These are phyloP conservation scores for Ogataea zsoltii DNA, from an alignment of 805 yeast species.

Conservation along the genomic window DNA sequence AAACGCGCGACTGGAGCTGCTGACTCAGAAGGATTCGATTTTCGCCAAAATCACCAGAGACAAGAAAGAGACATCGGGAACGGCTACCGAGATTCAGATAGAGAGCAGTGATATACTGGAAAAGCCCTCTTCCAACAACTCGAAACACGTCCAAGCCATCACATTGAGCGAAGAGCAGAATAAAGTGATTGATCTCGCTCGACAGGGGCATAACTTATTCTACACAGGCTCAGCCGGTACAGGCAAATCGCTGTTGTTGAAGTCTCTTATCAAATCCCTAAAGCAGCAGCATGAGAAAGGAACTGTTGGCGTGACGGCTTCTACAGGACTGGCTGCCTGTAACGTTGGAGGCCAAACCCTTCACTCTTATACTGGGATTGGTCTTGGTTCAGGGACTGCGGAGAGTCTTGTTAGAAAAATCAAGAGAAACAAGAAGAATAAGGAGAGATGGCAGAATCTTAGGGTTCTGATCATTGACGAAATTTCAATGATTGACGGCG, in stretches of 20 bases:
- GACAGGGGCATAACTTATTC: constrained; percentile 68
- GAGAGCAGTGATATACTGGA: constrained; percentile 4
- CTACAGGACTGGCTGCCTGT: constrained; percentile 83
- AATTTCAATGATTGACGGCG: constrained; percentile 77
- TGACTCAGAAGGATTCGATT: constrained; percentile 23
- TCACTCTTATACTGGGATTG: constrained; percentile 78
- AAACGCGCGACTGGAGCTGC: constrained; percentile 19
- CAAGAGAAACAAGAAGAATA: constrained; percentile 49
- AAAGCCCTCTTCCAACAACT: not conserved
- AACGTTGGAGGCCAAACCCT: constrained; percentile 78
- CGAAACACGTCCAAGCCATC: constrained; percentile 27
- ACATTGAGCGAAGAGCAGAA: constrained; percentile 62
- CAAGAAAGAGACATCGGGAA: not conserved
- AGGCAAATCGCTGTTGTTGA: constrained; percentile 88
- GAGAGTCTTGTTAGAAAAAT: constrained; percentile 51
- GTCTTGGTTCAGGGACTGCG: constrained; percentile 60
- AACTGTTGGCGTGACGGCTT: constrained; percentile 74
- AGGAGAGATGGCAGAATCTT: constrained; percentile 54
- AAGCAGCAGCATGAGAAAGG: constrained; percentile 45
- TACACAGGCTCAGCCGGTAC: constrained; percentile 99
- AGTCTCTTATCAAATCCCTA: constrained; percentile 57
- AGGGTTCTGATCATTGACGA: constrained; percentile 74
- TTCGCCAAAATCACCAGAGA: constrained; percentile 6
- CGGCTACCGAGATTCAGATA: not conserved
- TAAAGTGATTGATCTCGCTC: constrained; percentile 60